Evolutionary conservation across 2,329 filamentous ascomycete genomes (phyloP).

Genomic region (Dryadomyces sulphureus): DNA sequence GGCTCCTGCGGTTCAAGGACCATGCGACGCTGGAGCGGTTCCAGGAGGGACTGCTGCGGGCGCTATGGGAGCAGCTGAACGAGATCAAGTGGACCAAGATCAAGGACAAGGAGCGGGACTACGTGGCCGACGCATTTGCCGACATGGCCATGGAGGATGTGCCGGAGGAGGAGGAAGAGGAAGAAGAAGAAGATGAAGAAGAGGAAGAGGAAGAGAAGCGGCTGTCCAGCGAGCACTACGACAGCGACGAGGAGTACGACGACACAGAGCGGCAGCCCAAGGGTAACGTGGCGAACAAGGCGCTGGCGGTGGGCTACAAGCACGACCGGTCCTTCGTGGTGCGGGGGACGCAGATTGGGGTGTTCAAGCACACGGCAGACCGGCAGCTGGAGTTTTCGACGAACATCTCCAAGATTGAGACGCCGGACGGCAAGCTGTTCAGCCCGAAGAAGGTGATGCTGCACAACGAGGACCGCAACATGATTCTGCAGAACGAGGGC

Average conservation of each 20-base stretch:
- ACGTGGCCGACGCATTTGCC: slow-evolving; percentile 89
- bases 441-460: slow-evolving; percentile 95
- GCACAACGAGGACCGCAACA: slow-evolving; percentile 75
- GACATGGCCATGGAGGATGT: slow-evolving; percentile 85
- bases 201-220: slow-evolving; percentile 43
- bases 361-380: slow-evolving; percentile 91
- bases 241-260: slow-evolving; percentile 54
- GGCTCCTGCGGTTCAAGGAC: slow-evolving; percentile 85
- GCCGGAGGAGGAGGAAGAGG: slow-evolving; percentile 25
- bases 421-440: slow-evolving; percentile 73
- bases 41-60: slow-evolving; percentile 88
- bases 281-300: slow-evolving; percentile 74
- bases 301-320: slow-evolving; percentile 90
- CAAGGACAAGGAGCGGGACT: slow-evolving; percentile 84
- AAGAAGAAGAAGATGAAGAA: slow-evolving; percentile 25
- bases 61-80: slow-evolving; percentile 92
- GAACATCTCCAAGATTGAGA: slow-evolving; percentile 91
- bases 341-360: slow-evolving; percentile 92
- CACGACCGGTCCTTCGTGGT: slow-evolving; percentile 96
- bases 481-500: slow-evolving; percentile 71
- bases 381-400: slow-evolving; percentile 93
- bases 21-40: slow-evolving; percentile 69
- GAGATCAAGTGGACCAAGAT: slow-evolving; percentile 87
- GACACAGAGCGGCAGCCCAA: slow-evolving; percentile 57
- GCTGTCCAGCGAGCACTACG: slow-evolving; percentile 39